Evolutionary conservation across 2,329 filamentous ascomycete species (phyloP).

Genomic region (Monosporascus sp.): DNA sequence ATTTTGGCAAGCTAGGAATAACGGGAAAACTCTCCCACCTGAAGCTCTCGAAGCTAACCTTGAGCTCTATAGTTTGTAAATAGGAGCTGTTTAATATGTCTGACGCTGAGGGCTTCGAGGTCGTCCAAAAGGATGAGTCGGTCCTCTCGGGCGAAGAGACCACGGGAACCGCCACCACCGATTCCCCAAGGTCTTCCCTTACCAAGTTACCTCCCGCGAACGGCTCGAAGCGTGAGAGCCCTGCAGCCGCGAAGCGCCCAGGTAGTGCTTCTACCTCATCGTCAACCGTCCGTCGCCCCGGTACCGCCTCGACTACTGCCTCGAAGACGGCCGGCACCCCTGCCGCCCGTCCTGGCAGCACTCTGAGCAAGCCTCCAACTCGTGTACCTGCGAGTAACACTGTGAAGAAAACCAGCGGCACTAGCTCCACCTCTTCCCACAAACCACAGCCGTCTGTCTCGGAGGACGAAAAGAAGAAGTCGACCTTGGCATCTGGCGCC

Average conservation of each 20-base stretch:
- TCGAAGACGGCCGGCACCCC: slow-evolving; percentile 26
- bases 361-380: slow-evolving; percentile 43
- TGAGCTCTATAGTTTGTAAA: not conserved
- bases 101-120: slow-evolving; percentile 42
- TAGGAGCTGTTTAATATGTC: slow-evolving; percentile 33
- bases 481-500: slow-evolving; percentile 32
- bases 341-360: slow-evolving; percentile 31
- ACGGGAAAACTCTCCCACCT: slow-evolving; percentile 4
- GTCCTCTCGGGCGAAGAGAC: slow-evolving; percentile 30
- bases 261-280: slow-evolving; percentile 24
- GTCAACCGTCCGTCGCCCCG: slow-evolving; percentile 29
- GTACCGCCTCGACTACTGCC: slow-evolving; percentile 19
- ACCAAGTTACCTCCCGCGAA: slow-evolving; percentile 22
- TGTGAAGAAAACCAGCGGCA: slow-evolving; percentile 29
- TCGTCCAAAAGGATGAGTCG: slow-evolving; percentile 38
- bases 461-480: slow-evolving; percentile 45
- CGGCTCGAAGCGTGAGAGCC: slow-evolving; percentile 28
- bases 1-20: not conserved
- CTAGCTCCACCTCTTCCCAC: slow-evolving; percentile 36
- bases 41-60: slow-evolving; percentile 3
- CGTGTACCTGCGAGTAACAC: slow-evolving; percentile 37
- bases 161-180: slow-evolving; percentile 22
- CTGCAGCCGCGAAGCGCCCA: slow-evolving; percentile 32
- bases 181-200: slow-evolving; percentile 13
- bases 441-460: slow-evolving; percentile 44